Base-by-base conservation (phyloP, 306 rosid genomes). In the Dryas alaskensis region DNA sequence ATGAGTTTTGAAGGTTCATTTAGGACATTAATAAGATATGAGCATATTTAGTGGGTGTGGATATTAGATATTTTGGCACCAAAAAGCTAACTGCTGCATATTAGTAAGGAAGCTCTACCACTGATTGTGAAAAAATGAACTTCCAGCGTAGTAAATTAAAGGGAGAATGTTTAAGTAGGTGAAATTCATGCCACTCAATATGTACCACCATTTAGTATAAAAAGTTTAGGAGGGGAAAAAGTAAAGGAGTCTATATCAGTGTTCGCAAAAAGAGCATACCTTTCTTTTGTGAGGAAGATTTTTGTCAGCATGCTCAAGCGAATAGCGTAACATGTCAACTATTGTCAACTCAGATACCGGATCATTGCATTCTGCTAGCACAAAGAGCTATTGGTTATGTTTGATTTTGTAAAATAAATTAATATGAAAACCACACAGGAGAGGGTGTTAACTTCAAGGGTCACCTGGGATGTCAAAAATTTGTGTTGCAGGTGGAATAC, bases 381-480 rank as follows among this genome's bases (percentile, higher is more conserved):
- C 60, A 22, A 65, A 67, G 43, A 9, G 71, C 52, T 65, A 61
- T 31, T 25, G 39, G 16, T 73, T 67, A 45, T 1, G 4, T 12
- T 31, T 42, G 13, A 43, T 14, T 47, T 46, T 57, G 58, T 65
- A 19, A 1, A 43, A 59, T 25, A 12, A 5, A 44, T 60, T 74
- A 22, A 14, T 13, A 19, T 53, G 52, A 3, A 72, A 49, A 60
- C 44, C 61, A 40, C 43, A 49, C 31, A 25, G 65, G 54, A 60
- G 8, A 69, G 77, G 48, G 61, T 16, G 22, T 73, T 59, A 65
- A 54, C 22, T 63, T 58, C 37, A 52, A 69, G 73, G 67, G 49
- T 62, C 73, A 89, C 98, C 96, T 78, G 97, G 89, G 82, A 93
- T 91, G 82, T 93, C 97, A 74, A 91, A 93, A 70, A 93, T 88